Percentiles rank a stretch among this genome's conserved stretches.
These are phyloP conservation scores for Coemansia sp. DNA, from an alignment of 371 early-diverging fungal genomes.

Conservation along the genomic window DNA sequence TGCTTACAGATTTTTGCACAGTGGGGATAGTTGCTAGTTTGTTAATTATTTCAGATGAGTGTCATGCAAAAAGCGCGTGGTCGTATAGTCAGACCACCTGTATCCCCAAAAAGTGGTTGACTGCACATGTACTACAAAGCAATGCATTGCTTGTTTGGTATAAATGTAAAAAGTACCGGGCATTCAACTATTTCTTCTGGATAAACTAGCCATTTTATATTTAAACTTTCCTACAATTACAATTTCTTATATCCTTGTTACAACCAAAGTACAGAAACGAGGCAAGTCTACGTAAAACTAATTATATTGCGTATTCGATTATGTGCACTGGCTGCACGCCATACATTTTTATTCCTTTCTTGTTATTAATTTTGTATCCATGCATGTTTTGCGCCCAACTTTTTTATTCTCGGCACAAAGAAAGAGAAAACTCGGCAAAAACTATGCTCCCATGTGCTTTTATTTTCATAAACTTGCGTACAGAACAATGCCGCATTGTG, in stretches of 20 bases:
- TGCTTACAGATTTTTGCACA: too few relatives aligned
- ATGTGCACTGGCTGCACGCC: constrained; percentile 11
- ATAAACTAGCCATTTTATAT: not conserved
- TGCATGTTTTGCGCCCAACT: not conserved
- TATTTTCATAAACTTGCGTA: not conserved
- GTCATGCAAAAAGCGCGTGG: not conserved
- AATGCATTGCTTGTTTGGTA: not conserved
- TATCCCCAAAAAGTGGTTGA: not conserved
- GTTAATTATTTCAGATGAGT: not conserved
- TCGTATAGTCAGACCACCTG: not conserved
- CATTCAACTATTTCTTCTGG: not conserved
- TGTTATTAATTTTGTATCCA: not conserved
- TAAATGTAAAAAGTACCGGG: not conserved
- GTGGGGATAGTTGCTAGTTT: too few relatives aligned
- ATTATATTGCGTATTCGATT: not conserved
- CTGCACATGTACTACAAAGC: not conserved
- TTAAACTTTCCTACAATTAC: not conserved
- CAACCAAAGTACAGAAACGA: not conserved
- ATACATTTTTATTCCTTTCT: not conserved
- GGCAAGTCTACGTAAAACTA: not conserved
- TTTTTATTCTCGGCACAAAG: not conserved
- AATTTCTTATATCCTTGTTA: not conserved
- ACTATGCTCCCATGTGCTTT: not conserved
- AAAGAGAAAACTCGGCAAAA: not conserved
- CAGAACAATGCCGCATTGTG: not conserved